These are phyloP conservation scores for Debaryomyces robertsiae DNA, from an alignment of 1,139 yeast genomes.

Conservation along the genomic window DNA sequence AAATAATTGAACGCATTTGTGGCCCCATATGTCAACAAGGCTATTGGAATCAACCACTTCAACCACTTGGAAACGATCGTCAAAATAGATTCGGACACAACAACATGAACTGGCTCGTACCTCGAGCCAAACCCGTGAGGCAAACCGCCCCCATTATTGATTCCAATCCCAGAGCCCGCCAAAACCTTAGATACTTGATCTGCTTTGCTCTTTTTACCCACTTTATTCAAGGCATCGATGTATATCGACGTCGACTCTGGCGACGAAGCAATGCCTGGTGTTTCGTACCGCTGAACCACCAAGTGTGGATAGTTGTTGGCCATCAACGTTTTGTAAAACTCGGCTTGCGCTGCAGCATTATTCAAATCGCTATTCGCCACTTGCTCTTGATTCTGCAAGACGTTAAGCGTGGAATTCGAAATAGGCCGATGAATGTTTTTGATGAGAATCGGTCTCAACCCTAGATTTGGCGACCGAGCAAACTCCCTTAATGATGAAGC, in stretches of 20 bases:
- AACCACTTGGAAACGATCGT: conserved; percentile 83
- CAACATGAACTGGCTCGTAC: conserved; percentile 84
- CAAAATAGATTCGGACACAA: conserved; percentile 81
- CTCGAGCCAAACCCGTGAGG: conserved; percentile 51
- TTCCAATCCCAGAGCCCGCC: conserved; percentile 19
- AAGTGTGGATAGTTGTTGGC: conserved; percentile 87
- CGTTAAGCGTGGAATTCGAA: conserved; percentile 29
- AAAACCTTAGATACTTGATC: conserved; percentile 51
- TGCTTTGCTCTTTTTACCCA: conserved; percentile 81
- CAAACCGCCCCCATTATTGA: conserved; percentile 20
- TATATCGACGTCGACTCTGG: conserved; percentile 78
- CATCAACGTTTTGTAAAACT: conserved; percentile 72
- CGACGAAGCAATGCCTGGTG: conserved; percentile 83
- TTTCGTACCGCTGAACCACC: conserved; percentile 88
- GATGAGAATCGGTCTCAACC: conserved; percentile 2
- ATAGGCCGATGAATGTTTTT: conserved; percentile 9
- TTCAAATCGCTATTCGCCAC: conserved; percentile 73
- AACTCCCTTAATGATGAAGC: not conserved
- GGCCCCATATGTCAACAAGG: conserved; percentile 70
- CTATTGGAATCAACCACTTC: conserved; percentile 85
- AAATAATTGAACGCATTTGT: conserved; percentile 74
- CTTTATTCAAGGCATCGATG: conserved; percentile 72
- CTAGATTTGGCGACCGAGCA: not conserved
- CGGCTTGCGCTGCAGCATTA: conserved; percentile 75
- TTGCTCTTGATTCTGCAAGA: conserved; percentile 74